These are phyloP conservation scores for Scalesia atractyloides DNA, from an alignment of 129 eudicot species.

Conservation along the genomic window DNA sequence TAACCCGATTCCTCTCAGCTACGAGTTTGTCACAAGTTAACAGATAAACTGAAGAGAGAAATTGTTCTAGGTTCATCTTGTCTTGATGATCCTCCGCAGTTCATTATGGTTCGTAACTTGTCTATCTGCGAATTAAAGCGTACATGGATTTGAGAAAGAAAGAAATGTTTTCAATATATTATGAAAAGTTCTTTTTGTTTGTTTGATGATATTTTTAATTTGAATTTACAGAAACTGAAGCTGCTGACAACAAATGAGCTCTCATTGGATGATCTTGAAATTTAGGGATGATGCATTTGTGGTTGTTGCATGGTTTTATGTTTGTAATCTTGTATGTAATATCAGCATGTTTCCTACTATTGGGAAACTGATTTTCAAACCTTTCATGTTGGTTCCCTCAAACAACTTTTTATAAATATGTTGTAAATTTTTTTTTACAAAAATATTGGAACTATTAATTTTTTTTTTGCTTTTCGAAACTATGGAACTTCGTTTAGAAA, in stretches of 20 bases:
- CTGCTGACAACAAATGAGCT: constrained; percentile 55
- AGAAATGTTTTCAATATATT: background rate
- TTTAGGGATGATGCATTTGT: constrained; percentile 36
- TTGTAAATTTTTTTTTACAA: background rate
- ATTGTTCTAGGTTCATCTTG: constrained; percentile 83
- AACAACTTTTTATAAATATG: background rate
- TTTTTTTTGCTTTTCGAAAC: background rate
- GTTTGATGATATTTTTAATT: constrained; percentile 16
- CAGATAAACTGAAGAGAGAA: constrained; percentile 73
- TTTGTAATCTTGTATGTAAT: constrained; percentile 28
- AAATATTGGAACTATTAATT: background rate
- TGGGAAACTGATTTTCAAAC: constrained; percentile 17
- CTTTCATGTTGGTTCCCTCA: constrained; percentile 1
- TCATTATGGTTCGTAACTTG: constrained; percentile 62
- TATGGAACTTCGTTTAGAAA: background rate
- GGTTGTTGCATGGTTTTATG: constrained; percentile 30
- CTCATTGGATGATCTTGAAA: constrained; percentile 70
- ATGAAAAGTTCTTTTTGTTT: background rate
- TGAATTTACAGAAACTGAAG: constrained; percentile 69
- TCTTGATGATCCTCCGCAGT: constrained; percentile 88
- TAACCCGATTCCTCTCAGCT: constrained; percentile 45
- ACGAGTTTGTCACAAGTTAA: constrained; percentile 81
- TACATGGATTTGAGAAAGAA: background rate
- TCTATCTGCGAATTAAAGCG: background rate
- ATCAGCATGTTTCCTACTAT: constrained; percentile 14